Base-by-base conservation (phyloP, 176 grass and related monocot species). In the Tillandsia fasciculata region DNA sequence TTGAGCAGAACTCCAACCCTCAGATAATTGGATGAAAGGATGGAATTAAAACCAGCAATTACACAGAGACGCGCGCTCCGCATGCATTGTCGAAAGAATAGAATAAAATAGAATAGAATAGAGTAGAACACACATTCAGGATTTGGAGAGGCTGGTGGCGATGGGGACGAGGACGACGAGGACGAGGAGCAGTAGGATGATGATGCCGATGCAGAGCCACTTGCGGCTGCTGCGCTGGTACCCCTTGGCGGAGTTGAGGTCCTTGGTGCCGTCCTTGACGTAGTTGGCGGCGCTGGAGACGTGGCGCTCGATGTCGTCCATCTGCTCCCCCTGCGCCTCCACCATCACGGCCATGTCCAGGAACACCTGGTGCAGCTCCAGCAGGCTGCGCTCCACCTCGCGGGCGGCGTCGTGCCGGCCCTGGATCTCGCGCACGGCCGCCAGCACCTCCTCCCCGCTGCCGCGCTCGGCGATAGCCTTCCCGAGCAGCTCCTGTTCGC, bases 311-410 rank as follows among this genome's bases (percentile, higher is more conserved):
- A 99, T 99, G 82, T 88, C 70, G 63, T 99, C 77, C 51, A 96
- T 52, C 53, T 84, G 77, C 64, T 96, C 87, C 51, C 91, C 91
- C 80, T 96, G 91, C 51, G 76, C 72, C 76, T 96, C 82, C 70
- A 96, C 87, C 79, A 90, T 72, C 72, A 96, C 84, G 52, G 91
- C 87, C 91, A 96, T 96, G 87, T 96, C 87, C 63, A 96, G 49
- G 56, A 96, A 96, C 76, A 96, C 87, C 87, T 90, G 87, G 76
- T 96, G 91, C 67, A 96, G 87, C 84, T 96, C 91, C 23, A 96
- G 82, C 79, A 96, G 79, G 79, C 79, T 96, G 68, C 70, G 72
- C 73, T 96, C 91, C 50, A 96, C 78, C 81, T 96, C 91, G 66
- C 81, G 24, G 14, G 87, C 91, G 2, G 82, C 79, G 81, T 85